Base-by-base conservation (phyloP, 257 asterid species). In the Solanum megistacrolobum region DNA sequence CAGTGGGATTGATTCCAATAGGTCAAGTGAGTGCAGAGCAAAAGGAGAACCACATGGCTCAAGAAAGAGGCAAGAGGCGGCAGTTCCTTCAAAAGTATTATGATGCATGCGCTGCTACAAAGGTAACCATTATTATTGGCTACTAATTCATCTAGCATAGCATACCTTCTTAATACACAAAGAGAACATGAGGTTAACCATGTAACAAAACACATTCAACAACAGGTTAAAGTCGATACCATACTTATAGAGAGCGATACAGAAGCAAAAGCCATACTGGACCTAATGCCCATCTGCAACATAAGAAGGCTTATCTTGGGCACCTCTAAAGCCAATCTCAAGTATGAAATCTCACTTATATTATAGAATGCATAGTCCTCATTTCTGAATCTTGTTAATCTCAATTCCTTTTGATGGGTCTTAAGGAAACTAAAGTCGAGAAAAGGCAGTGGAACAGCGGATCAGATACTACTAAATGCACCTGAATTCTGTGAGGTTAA, bases 231-330 rank as follows among this genome's bases (percentile, higher is more conserved):
- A 87, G 98, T 88, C 86, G 99, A 96, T 29, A 94, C 98, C 68
- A 89, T 95, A 87, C 91, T 93, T 8, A 90, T 96, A 9, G 99
- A 96, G 88, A 94, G 96, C 81, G 96, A 96, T 32, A 75, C 71
- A 91, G 98, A 95, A 89, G 96, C 93, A 62, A 93, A 93, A 86
- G 96, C 98, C 1, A 91, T 96, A 91, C 72, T 94, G 58, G 97
- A 94, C 86, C 98, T 96, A 92, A 94, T 96, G 86, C 96, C 96
- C 48, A 90, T 95, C 84, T 95, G 94, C 92, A 91, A 94, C 91
- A 93, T 96, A 3, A 92, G 87, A 43, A 95, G 88, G 83, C 92
- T 96, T 48, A 93, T 96, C 29, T 23, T 95, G 5, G 95, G 95
- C 69, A 92, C 93, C 88, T 90, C 91, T 81, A 94, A 94, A 92